Percentiles rank a stretch among this genome's conserved stretches.
Conservation (phyloP, 176 grass and related monocot species). For the Thalia dealbata region DNA sequence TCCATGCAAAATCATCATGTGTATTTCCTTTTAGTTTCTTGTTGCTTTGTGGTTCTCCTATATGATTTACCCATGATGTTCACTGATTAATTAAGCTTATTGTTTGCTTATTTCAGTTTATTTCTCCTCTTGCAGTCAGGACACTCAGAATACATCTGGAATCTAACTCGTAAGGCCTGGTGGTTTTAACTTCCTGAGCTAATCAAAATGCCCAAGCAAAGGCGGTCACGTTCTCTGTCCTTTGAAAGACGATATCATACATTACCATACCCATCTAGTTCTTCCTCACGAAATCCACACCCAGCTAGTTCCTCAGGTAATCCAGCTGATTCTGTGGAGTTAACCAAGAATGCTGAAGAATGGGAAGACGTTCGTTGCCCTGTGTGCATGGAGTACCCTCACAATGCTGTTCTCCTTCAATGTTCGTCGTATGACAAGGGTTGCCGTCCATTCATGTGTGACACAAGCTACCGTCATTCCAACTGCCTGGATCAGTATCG, state of each 20-base stretch:
- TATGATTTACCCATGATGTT: too few species aligned
- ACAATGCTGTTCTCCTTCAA: constrained; percentile 66
- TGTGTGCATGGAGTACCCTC: constrained; percentile 93
- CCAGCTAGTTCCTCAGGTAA: constrained; percentile 16
- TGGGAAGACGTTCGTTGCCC: constrained; percentile 72
- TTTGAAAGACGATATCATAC: constrained; percentile 18
- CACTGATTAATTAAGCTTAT: neutral
- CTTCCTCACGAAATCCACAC: constrained; percentile 16
- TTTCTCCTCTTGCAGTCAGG: neutral
- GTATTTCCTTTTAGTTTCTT: neutral
- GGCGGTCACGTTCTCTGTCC: constrained; percentile 33
- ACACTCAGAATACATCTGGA: too few species aligned
- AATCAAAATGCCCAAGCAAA: constrained; percentile 69
- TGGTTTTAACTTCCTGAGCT: neutral
- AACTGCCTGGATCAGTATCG: constrained; percentile 72
- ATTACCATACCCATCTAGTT: constrained; percentile 7
- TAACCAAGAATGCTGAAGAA: constrained; percentile 30
- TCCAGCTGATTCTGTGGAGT: constrained; percentile 1
- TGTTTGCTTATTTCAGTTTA: neutral
- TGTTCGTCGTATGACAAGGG: constrained; percentile 71
- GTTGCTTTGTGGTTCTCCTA: neutral
- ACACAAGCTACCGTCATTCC: constrained; percentile 62
- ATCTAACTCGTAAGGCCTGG: neutral
- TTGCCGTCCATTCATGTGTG: constrained; percentile 74
- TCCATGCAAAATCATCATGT: neutral